Conservation (phyloP, 306 rosid species). For the Prunus mume region DNA sequence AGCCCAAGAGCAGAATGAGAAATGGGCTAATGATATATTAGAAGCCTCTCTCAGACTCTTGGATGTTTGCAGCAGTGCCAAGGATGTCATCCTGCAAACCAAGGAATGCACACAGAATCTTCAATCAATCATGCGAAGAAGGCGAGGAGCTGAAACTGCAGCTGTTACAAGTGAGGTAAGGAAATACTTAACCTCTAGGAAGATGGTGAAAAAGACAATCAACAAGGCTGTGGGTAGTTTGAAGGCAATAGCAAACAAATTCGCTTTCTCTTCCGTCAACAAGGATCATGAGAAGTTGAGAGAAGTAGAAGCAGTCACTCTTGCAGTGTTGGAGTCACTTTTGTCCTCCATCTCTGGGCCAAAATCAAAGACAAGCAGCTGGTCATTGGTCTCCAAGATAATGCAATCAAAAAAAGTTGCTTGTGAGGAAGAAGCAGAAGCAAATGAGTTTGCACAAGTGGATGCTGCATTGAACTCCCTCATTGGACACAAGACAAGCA, state of each 20-base stretch:
- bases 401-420: neutral
- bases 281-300: conserved; percentile 24
- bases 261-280: neutral
- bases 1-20: conserved; percentile 20
- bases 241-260: conserved; percentile 9
- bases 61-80: conserved; percentile 23
- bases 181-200: conserved; percentile 40
- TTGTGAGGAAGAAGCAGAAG: neutral
- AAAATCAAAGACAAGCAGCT: conserved; percentile 19
- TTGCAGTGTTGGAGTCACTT: conserved; percentile 27
- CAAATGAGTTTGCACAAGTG: conserved; percentile 7
- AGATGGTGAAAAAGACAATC: conserved; percentile 30
- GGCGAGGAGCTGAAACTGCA: conserved; percentile 1
- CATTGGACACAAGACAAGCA: no score
- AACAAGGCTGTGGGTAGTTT: conserved; percentile 27
- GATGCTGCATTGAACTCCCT: no score
- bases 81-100: conserved; percentile 1
- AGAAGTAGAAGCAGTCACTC: conserved; percentile 27
- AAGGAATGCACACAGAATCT: conserved; percentile 38
- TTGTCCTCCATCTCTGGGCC: conserved; percentile 27
- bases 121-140: conserved; percentile 28
- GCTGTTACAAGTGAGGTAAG: conserved; percentile 18
- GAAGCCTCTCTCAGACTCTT: conserved; percentile 37
- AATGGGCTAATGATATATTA: conserved; percentile 27
- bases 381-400: conserved; percentile 29